Base-by-base conservation (phyloP, 306 rosid species). In the Cucumis melo region DNA sequence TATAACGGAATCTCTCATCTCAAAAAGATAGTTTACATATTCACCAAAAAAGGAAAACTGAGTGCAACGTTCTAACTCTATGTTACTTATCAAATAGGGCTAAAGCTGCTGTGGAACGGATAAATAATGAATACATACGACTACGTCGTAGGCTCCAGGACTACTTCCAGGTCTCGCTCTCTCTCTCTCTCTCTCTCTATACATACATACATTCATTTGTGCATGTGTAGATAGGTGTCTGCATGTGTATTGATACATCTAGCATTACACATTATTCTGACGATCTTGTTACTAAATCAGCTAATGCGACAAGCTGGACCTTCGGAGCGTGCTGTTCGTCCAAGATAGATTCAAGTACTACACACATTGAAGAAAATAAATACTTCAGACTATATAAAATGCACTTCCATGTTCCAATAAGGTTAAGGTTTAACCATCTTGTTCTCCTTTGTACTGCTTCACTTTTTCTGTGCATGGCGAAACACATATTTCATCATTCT, bases 271-370 rank as follows among this genome's bases (percentile, higher is more conserved):
- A 38, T 36, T 73, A 73, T 48, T 34, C 46, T 29, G 8, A 23
- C 19, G 7, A 89, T 84, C 44, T 39, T 67, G 6, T 68, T 42
- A 23, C 7, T 23, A 17, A 27, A 15, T 50, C 59, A 71, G 76
- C 13, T 71, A 39, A 54, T 48, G 60, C 42, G 76, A 50, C 60
- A 46, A 46, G 75, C 21, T 24, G 75, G 75, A n/a, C 75, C 75
- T 3, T 44, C 36, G 2, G 75, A 70, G 55, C 23, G 38, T 15
- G 76, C 76, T 14, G 76, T 24, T 24, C 76, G 76, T 71, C 76
- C 76, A 39, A 71, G 41, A 51, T 70, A 14, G 14, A 23, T 44
- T 62, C 21, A 1, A 62, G 2, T 67, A 10, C 57, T 68, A 44
- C 6, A 12, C 66, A 61, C 67, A 61, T 61, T 2, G 5, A 9